phyloP scores from a whole-genome alignment of 805 yeast genomes.

The Teunomyces aglyptinius region DNA sequence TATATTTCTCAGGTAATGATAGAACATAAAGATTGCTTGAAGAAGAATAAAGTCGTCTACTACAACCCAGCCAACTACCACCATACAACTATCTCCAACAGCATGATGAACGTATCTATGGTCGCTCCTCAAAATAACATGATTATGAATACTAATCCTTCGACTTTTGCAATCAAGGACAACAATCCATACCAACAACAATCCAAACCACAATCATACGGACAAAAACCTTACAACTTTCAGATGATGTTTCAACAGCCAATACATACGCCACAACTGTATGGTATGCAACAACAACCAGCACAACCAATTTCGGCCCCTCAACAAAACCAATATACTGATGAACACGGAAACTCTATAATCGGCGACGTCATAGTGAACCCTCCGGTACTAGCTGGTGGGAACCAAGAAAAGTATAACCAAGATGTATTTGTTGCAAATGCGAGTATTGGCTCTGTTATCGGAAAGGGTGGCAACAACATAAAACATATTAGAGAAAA shows the following conservation, averaged over 20 bases:
- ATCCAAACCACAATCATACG: conserved; percentile 12
- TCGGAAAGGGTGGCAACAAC: conserved; percentile 83
- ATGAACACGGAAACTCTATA: conserved; percentile 43
- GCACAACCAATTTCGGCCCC: conserved; percentile 6
- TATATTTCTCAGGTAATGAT: conserved; percentile 67
- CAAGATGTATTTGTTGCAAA: conserved; percentile 77
- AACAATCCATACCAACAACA: conserved; percentile 7
- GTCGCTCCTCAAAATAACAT: conserved; percentile 18
- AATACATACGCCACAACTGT: conserved; percentile 28
- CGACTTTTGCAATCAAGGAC: conserved; percentile 13
- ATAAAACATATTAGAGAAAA: conserved; percentile 73
- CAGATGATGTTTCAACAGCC: conserved; percentile 42
- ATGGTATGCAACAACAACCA: not conserved
- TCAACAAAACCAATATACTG: conserved; percentile 34
- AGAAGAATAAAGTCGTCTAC: conserved; percentile 53
- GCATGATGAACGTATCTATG: conserved; percentile 21
- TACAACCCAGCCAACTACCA: conserved; percentile 55
- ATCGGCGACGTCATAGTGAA: conserved; percentile 44
- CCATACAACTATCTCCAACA: conserved; percentile 10
- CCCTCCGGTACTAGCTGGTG: conserved; percentile 34
- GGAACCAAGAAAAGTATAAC: conserved; percentile 49
- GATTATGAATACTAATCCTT: conserved; percentile 16
- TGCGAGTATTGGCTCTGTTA: conserved; percentile 76
- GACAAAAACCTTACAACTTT: conserved; percentile 33
- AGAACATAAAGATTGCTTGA: conserved; percentile 53